Percentiles rank a stretch among this genome's conserved stretches.
These are phyloP conservation scores for Xanthoconium purpureum DNA, from an alignment of 768 basidiomycete genomes.

Conservation along the genomic window DNA sequence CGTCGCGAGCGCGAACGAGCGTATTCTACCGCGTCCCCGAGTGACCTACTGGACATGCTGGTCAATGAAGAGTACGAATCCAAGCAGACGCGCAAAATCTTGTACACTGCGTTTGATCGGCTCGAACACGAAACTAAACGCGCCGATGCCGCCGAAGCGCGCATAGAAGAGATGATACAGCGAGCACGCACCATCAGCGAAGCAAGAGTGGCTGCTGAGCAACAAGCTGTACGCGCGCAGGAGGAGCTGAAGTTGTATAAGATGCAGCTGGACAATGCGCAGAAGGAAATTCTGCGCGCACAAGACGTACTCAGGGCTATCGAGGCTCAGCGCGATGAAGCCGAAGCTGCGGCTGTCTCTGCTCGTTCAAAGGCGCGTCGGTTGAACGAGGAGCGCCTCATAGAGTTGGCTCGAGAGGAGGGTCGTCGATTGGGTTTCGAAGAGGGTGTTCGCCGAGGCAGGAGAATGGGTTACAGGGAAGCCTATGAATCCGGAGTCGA, in stretches of 20 bases:
- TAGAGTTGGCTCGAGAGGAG: conserved; percentile 52
- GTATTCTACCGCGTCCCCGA: conserved; percentile 29
- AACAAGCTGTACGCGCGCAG: conserved; percentile 31
- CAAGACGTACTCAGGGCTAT: conserved; percentile 50
- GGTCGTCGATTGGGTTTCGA: conserved; percentile 51
- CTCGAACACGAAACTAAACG: conserved; percentile 37
- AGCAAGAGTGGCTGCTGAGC: conserved; percentile 28
- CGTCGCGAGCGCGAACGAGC: conserved; percentile 34
- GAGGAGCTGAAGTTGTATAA: conserved; percentile 58
- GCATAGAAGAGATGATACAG: conserved; percentile 31
- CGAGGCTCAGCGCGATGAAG: conserved; percentile 46
- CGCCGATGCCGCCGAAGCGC: conserved; percentile 34
- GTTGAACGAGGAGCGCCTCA: conserved; percentile 44
- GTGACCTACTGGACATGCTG: conserved; percentile 34
- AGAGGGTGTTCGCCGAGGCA: conserved; percentile 43
- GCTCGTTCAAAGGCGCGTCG: conserved; percentile 46
- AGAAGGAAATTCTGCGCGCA: conserved; percentile 55
- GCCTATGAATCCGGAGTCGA: conserved; percentile 16
- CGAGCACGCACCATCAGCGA: conserved; percentile 32
- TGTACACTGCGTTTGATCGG: conserved; percentile 37
- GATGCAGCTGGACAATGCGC: conserved; percentile 54
- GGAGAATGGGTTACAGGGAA: conserved; percentile 31
- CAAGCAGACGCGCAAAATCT: conserved; percentile 37
- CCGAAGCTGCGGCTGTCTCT: conserved; percentile 44
- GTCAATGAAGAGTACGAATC: conserved; percentile 41